These are phyloP conservation scores for Ceratocystis albifundus DNA, from an alignment of 2,329 filamentous ascomycete genomes.

Conservation along the genomic window DNA sequence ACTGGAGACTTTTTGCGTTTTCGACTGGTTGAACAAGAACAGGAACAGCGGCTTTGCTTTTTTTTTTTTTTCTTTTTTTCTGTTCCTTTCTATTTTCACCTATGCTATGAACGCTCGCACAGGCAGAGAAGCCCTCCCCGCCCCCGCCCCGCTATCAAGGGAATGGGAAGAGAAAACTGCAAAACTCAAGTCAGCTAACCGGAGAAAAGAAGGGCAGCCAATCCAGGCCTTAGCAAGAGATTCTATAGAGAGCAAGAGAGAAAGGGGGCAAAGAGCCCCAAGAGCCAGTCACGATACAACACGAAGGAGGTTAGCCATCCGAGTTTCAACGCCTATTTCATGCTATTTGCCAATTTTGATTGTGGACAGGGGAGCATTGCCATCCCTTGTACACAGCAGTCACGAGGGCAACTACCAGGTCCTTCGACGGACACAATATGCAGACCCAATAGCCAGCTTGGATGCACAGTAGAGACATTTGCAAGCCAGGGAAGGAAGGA, in stretches of 20 bases:
- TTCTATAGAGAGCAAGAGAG: too few relatives aligned
- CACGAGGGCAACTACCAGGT: neutral
- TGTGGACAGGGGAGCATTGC: neutral
- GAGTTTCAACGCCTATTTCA: neutral
- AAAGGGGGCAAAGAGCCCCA: too few relatives aligned
- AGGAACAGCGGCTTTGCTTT: neutral
- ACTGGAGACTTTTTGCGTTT: too few relatives aligned
- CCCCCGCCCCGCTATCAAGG: neutral
- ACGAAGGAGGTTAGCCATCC: too few relatives aligned
- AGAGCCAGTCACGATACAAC: too few relatives aligned
- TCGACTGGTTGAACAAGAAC: too few relatives aligned
- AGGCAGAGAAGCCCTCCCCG: neutral
- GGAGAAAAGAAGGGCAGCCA: neutral
- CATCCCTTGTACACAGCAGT: neutral
- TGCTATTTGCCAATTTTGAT: neutral
- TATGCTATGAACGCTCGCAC: neutral
- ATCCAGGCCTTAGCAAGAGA: too few relatives aligned
- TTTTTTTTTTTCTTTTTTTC: neutral
- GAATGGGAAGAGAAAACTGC: constrained; percentile 1
- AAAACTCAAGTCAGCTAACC: neutral
- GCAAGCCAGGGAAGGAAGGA: neutral
- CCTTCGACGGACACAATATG: neutral
- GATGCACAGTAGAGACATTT: neutral
- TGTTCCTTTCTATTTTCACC: neutral
- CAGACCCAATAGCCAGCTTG: neutral